Conservation (phyloP, 108 stramenopile genomes). For the Cyclotella cryptica region DNA sequence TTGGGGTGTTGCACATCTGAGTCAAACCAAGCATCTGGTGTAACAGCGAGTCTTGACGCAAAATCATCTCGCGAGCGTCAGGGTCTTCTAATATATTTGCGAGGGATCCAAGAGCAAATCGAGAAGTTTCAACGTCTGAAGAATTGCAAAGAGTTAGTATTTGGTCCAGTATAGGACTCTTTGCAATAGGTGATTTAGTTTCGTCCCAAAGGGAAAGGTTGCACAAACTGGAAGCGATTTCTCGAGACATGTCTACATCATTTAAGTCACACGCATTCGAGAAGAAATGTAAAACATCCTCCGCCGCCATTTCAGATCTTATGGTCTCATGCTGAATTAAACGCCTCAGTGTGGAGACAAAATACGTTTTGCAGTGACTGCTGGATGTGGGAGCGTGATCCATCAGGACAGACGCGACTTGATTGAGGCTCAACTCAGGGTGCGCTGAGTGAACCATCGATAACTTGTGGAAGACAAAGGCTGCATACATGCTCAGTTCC, state of each 20-base stretch:
- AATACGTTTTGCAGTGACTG: constrained; percentile 59
- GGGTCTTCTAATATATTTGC: constrained; percentile 78
- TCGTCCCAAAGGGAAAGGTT: constrained; percentile 59
- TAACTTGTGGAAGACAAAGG: constrained; percentile 78
- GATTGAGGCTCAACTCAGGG: constrained; percentile 7
- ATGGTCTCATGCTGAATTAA: constrained; percentile 37
- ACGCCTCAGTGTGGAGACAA: constrained; percentile 63
- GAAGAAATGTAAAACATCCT: constrained; percentile 39
- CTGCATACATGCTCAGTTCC: constrained; percentile 75
- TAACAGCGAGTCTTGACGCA: constrained; percentile 57
- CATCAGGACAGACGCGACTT: constrained; percentile 49
- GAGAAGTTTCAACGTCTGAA: constrained; percentile 70
- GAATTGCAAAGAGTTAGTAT: constrained; percentile 47
- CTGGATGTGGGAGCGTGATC: constrained; percentile 28
- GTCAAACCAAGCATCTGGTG: constrained; percentile 63
- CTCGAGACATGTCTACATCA: constrained; percentile 70
- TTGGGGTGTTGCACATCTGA: constrained; percentile 57
- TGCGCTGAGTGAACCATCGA: constrained; percentile 40
- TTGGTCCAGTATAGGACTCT: constrained; percentile 52
- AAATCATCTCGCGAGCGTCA: constrained; percentile 50
- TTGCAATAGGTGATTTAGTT: constrained; percentile 55
- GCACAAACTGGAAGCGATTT: constrained; percentile 73
- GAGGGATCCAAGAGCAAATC: constrained; percentile 73
- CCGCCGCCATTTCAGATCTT: constrained; percentile 16
- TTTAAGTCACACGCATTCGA: constrained; percentile 20